These are phyloP conservation scores for Phytophthora idaei DNA, from an alignment of 352 stramenopile genomes.

Conservation along the genomic window DNA sequence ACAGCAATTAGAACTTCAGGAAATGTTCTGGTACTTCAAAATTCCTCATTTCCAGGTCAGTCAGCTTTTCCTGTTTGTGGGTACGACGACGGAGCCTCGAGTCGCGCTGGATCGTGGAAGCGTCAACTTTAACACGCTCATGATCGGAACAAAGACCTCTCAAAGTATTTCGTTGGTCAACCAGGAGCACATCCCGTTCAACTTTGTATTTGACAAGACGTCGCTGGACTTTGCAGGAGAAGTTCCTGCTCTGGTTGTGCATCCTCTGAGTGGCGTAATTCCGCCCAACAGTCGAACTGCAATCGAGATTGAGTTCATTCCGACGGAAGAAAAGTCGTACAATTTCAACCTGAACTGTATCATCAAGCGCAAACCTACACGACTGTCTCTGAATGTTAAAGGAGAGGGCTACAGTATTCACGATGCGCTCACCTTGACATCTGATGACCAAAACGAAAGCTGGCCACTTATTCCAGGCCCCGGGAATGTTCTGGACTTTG, in stretches of 20 bases:
- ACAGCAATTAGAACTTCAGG: slow-evolving; percentile 86
- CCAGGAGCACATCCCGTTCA: slow-evolving; percentile 93
- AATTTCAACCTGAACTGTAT: slow-evolving; percentile 94
- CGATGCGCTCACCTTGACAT: slow-evolving; percentile 59
- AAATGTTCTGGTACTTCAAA: slow-evolving; percentile 93
- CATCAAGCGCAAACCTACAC: slow-evolving; percentile 92
- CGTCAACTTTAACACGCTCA: slow-evolving; percentile 92
- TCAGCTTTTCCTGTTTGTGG: slow-evolving; percentile 93
- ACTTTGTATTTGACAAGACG: slow-evolving; percentile 94
- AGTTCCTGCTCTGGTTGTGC: slow-evolving; percentile 76
- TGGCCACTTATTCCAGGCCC: slow-evolving; percentile 32
- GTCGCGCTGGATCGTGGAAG: slow-evolving; percentile 88
- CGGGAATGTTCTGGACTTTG: slow-evolving; percentile 85
- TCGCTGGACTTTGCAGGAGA: slow-evolving; percentile 85
- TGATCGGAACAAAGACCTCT: slow-evolving; percentile 88
- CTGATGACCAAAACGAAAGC: slow-evolving; percentile 51
- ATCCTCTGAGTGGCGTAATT: slow-evolving; percentile 90
- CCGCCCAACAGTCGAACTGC: slow-evolving; percentile 82
- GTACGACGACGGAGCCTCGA: slow-evolving; percentile 90
- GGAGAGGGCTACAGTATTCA: slow-evolving; percentile 95
- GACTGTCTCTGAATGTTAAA: slow-evolving; percentile 94
- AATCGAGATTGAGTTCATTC: slow-evolving; percentile 92
- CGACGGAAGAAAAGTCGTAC: slow-evolving; percentile 91
- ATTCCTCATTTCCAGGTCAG: slow-evolving; percentile 90
- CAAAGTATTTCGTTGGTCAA: slow-evolving; percentile 93